Evolutionary conservation across 192 early-diverging fungal species (phyloP).

Genomic region (Backusella sp.): DNA sequence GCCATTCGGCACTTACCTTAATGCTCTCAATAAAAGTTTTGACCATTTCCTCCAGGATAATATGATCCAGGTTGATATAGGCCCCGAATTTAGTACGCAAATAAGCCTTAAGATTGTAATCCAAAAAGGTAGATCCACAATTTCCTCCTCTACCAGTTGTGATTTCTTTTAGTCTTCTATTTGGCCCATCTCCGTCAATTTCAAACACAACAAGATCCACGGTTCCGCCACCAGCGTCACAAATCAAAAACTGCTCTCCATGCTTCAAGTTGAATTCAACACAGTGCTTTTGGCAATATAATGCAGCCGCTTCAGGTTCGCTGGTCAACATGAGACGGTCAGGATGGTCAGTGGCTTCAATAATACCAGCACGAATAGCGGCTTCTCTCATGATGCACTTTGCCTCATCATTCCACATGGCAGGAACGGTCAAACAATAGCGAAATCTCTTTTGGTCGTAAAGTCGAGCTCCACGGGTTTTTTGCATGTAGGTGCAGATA

Average conservation of each 20-base stretch:
- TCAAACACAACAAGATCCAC: conserved; percentile 48
- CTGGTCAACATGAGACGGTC: conserved; percentile 38
- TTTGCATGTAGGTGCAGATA: conserved; percentile 30
- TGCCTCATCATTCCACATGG: conserved; percentile 49
- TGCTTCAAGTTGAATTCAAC: conserved; percentile 42
- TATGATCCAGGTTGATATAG: conserved; percentile 25
- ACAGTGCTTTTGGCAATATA: conserved; percentile 46
- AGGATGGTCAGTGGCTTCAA: conserved; percentile 38
- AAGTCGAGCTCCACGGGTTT: conserved; percentile 30
- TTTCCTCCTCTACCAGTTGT: conserved; percentile 50
- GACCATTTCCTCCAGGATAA: conserved; percentile 27
- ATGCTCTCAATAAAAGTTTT: conserved; percentile 45
- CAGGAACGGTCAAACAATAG: conserved; percentile 50
- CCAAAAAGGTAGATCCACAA: conserved; percentile 49
- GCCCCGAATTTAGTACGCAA: conserved; percentile 38
- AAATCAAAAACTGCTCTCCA: conserved; percentile 49
- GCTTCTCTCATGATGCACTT: conserved; percentile 48
- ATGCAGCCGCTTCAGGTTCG: conserved; percentile 45
- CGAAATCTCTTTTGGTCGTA: conserved; percentile 40
- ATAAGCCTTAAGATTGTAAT: conserved; percentile 41
- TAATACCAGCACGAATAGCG: conserved; percentile 44
- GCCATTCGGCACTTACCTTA: conserved; percentile 21
- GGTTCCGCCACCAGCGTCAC: conserved; percentile 55
- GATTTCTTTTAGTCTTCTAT: conserved; percentile 40
- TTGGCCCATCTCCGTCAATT: conserved; percentile 30